Base-by-base conservation (phyloP, 2,329 filamentous ascomycete species). In the Daldinia eschscholtzii region DNA sequence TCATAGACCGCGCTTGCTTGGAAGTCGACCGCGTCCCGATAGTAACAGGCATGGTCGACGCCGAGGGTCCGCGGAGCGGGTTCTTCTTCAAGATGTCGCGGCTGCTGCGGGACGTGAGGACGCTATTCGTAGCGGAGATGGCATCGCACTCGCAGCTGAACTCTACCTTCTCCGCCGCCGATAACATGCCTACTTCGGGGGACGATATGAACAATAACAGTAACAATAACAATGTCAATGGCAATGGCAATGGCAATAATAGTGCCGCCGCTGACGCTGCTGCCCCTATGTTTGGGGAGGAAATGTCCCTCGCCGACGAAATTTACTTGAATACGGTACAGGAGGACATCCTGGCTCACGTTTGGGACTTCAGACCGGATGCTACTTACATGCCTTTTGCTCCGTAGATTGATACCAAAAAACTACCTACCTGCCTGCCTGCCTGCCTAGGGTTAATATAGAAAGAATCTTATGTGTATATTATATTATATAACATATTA, bases 1-100 rank as follows among this genome's bases (percentile, higher is more conserved):
- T 72, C 15, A 50, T 77, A 0, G 75, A 77, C 50, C 67, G 55
- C 2, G 28, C 60, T 6, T 65, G 57, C 52, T 68, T 70, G 20
- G 46, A 28, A 2, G 48, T 75, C 9, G 57, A 64, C 3, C 41
- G 46, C n/a, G 52, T 75, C 30, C 64, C 71, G 12, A 35, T 2
- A 3, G 46, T 53, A 4, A 5, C 68, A 13, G 73, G 68, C 0
- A 70, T 76, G 23, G 59, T 73, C 0, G 71, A 76, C 44, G 69
- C 72, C 12, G 62, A 70, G 0, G 70, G 71, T 3, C 67, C 64
- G 6, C 61, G 69, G 18, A 63, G 58, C 6, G 72, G 74, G 7
- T 59, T 76, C 35, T 73, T 75, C 56, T 72, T 72, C 62, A 77
- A 76, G 62, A 70, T 70, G 15, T 23, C 60, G 6, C 28, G 57